Base-by-base conservation (phyloP, 352 stramenopile genomes). In the Phytophthora pinifolia region DNA sequence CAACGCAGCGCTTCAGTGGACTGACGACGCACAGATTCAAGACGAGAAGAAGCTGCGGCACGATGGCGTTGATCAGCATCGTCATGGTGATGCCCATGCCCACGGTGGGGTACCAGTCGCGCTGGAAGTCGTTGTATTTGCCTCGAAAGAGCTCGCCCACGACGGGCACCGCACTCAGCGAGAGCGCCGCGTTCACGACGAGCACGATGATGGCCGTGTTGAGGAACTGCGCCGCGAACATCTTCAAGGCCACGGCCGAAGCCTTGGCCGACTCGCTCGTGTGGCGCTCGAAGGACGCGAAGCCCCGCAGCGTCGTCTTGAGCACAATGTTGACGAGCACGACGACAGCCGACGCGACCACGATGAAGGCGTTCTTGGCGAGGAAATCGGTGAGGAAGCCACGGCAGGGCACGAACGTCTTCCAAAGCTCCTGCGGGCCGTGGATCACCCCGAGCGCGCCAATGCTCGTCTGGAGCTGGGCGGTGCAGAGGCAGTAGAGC, bases 31-130 rank as follows among this genome's bases (percentile, higher is more conserved):
- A 85, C 58, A 89, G 70, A 17, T 89, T 67, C 8, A 89, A 25
- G 15, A 83, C 63, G 8, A 90, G 60, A n/a, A 80, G 46, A 4
- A 70, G 17, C n/a, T 93, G 83, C 0, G 83, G 83, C 17, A 82
- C 62, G 20, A 92, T 62, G 0, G 83, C 77, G 59, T 95, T 95
- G 58, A 94, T 80, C 37, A 92, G 58, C 86, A 95, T 96, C 6
- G 83, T 92, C 67, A 82, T 88, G 0, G 86, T 89, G 55, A 96
- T 84, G 27, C 80, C 83, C 65, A 92, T 89, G 31, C 86, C 86
- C n/a, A 96, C 86, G 5, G 69, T 90, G 10, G 82, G 79, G 62
- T 94, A 96, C 86, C 86, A 96, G 6, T 88, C 74, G 33, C 84
- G 83, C 48, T 92, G 76, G 61, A 96, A 94, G 55, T 95, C 86